Base-by-base conservation (phyloP, 164 flowering plant species). In the Platanus orientalis region DNA sequence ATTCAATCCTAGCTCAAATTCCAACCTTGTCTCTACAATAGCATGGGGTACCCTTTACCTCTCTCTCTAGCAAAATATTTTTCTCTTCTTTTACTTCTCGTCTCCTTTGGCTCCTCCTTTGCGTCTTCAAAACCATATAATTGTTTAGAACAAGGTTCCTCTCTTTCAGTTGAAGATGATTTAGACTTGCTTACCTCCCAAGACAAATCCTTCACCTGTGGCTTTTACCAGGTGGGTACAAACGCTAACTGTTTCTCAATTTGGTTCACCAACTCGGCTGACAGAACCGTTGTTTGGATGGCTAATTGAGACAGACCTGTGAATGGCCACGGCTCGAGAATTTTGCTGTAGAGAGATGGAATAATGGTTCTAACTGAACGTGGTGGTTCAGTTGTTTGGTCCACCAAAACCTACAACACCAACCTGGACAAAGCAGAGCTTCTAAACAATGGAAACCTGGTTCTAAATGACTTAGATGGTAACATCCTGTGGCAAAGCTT, bases 381-480 rank as follows among this genome's bases (percentile, higher is more conserved):
- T n/a, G n/a, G 58, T 7, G 19, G 52, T 6, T 27, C 27, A 0
- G 28, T 34, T 11, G 50, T 71, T 54, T 71, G 75, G 75, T 23
- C 67, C 49, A 51, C 75, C 13, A 53, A 40, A 28, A 57, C 24
- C 36, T n/a, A n/a, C n/a, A 59, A 67, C 0, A n/a, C 20, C 24
- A 24, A 23, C 10, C 11, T 26, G 6, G 53, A 48, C 11, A 45
- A 51, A 7, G 7, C 72, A 16, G 1, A 25, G 4, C 73, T 82
- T 28, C 5, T 23, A 20, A 53, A 77, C 61, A 61, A 48, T 0
- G 83, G 83, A 0, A 79, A 79, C 58, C 77, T 82, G 2, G 73
- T 79, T 17, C 63, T 82, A 3, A 25, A 21, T 9, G 27, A 57
- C 14, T 10, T 0, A 0, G n/a, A 47, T 0, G 24, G 20, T 14